Evolutionary conservation across 1,284 basidiomycete species (phyloP).

Genomic region (Rugiboletus extremiorientalis): DNA sequence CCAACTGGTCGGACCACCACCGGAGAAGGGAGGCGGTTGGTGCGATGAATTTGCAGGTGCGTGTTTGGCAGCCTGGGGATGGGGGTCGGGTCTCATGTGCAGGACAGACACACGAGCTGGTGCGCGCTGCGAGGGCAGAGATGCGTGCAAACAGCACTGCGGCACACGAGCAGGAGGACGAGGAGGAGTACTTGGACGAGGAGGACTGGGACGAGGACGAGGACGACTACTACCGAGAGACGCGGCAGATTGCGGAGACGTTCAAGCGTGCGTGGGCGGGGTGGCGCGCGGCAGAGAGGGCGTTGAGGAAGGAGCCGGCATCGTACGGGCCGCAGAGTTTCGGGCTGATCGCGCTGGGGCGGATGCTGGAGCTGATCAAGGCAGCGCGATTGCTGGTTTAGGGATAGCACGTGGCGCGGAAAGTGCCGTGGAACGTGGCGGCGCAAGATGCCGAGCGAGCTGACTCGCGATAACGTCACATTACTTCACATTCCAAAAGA

Average conservation of each 20-base stretch:
- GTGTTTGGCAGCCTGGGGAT: background rate
- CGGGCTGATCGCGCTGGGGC: conserved; percentile 41
- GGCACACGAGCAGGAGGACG: conserved; percentile 22
- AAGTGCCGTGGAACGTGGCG: conserved; percentile 20
- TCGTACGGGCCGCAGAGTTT: conserved; percentile 43
- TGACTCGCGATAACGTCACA: background rate
- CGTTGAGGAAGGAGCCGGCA: conserved; percentile 22
- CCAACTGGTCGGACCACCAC: conserved; percentile 41
- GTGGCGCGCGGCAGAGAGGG: conserved; percentile 37
- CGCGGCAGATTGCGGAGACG: conserved; percentile 24
- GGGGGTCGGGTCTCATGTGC: background rate
- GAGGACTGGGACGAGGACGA: conserved; percentile 23
- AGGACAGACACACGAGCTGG: conserved; percentile 37
- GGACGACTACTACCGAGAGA: conserved; percentile 26
- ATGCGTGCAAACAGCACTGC: conserved; percentile 20
- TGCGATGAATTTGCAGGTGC: conserved; percentile 45
- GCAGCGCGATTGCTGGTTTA: conserved; percentile 14
- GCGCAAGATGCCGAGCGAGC: conserved; percentile 16
- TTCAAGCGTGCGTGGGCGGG: conserved; percentile 40
- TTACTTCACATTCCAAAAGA: conserved; percentile 13
- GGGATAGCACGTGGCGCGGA: background rate
- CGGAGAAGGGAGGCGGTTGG: conserved; percentile 37
- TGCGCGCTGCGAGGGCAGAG: conserved; percentile 35
- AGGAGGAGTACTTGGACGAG: conserved; percentile 17
- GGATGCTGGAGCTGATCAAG: conserved; percentile 39